Percentiles rank a stretch among this genome's conserved stretches.
Conservation (phyloP, 2,329 filamentous ascomycete species). For the Penicillium crustosum region DNA sequence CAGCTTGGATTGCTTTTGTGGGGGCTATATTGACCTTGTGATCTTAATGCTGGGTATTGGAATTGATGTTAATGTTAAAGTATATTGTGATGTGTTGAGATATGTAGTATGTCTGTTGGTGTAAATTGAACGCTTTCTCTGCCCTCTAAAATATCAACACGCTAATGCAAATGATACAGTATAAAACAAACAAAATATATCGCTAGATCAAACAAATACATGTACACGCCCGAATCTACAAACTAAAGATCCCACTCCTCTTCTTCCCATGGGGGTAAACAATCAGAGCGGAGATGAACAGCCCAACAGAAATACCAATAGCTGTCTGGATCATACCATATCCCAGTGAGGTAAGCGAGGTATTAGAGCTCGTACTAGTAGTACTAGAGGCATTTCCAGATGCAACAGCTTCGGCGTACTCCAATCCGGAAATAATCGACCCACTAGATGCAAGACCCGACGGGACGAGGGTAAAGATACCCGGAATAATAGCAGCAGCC, state of each 20-base stretch:
- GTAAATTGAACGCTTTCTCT: not conserved
- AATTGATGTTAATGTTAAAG: not conserved
- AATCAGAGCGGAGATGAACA: conserved; percentile 47
- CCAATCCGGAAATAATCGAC: conserved; percentile 55
- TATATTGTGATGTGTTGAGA: not conserved
- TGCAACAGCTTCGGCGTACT: conserved; percentile 54
- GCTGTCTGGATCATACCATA: conserved; percentile 49
- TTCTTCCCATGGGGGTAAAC: conserved; percentile 48
- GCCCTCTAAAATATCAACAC: not conserved
- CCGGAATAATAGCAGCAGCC: conserved; percentile 78
- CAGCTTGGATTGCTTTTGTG: conserved; percentile 16
- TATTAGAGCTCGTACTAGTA: conserved; percentile 8
- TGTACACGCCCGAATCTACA: conserved; percentile 15
- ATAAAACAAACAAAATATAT: not conserved
- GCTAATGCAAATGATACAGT: not conserved
- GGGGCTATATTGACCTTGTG: conserved; percentile 12
- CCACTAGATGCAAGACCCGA: conserved; percentile 58
- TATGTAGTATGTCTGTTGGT: not conserved
- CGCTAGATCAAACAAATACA: not conserved
- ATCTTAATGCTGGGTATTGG: not conserved
- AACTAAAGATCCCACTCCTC: conserved; percentile 46
- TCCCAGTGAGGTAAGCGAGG: conserved; percentile 36
- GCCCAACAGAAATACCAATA: conserved; percentile 48
- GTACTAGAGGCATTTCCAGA: conserved; percentile 7
- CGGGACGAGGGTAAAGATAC: conserved; percentile 71